Conservation (phyloP, 2,329 filamentous ascomycete species). For the Dactylonectria macrodidyma region DNA sequence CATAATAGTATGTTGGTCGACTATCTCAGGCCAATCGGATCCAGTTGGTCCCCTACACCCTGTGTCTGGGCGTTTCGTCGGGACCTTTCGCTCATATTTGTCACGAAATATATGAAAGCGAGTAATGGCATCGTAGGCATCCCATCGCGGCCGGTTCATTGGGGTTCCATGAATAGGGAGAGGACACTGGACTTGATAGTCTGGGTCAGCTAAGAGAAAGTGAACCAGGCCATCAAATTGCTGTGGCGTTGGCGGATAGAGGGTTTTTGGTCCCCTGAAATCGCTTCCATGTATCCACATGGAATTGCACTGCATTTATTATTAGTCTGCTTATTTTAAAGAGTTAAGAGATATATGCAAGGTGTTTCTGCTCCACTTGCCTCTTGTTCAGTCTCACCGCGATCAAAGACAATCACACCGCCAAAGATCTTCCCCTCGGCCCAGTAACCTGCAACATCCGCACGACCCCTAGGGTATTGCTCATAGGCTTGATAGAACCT, state of each 20-base stretch:
- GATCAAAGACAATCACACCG: slow-evolving; percentile 50
- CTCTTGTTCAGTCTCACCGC: slow-evolving; percentile 40
- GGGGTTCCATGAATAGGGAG: slow-evolving; percentile 11
- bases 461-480: slow-evolving; percentile 46
- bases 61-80: slow-evolving; percentile 69
- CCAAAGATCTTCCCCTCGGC: slow-evolving; percentile 49
- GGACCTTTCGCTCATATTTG: slow-evolving; percentile 76
- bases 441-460: slow-evolving; percentile 48
- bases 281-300: slow-evolving; percentile 20
- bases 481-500: slow-evolving; percentile 30
- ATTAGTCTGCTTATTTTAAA: background rate
- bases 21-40: slow-evolving; percentile 59
- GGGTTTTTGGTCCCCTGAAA: slow-evolving; percentile 3
- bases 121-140: slow-evolving; percentile 5
- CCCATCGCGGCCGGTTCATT: slow-evolving; percentile 16
- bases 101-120: slow-evolving; percentile 72
- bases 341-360: background rate
- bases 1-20: slow-evolving; percentile 69
- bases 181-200: background rate
- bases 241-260: slow-evolving; percentile 16
- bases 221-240: slow-evolving; percentile 5
- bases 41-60: slow-evolving; percentile 21
- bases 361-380: slow-evolving; percentile 12
- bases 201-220: slow-evolving; percentile 13
- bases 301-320: slow-evolving; percentile 9